Conservation (phyloP, 2,329 filamentous ascomycete species). For the Albifimbria verrucaria region DNA sequence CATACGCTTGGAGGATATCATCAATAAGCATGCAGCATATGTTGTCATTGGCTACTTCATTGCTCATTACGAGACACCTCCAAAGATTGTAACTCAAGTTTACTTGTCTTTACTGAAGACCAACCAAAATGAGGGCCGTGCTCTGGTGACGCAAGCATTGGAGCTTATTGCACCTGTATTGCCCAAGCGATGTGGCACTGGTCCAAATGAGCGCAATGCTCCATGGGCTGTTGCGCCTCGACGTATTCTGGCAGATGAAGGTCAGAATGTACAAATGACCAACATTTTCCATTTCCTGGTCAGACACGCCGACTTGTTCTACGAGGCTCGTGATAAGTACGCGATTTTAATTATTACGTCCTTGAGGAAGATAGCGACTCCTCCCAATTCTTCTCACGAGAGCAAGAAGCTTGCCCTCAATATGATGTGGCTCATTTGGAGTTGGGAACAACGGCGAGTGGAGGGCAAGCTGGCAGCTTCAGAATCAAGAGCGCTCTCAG, state of each 20-base stretch:
- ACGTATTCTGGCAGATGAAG: constrained; percentile 89
- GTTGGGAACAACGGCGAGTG: constrained; percentile 85
- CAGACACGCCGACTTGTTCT: constrained; percentile 88
- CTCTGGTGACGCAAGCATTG: constrained; percentile 88
- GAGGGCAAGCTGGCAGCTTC: constrained; percentile 46
- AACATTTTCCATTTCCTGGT: constrained; percentile 98
- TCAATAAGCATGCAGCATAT: constrained; percentile 98
- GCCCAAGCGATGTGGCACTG: constrained; percentile 73
- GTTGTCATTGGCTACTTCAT: constrained; percentile 98
- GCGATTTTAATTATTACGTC: constrained; percentile 84
- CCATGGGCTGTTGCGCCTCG: constrained; percentile 88
- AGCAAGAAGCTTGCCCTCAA: constrained; percentile 88
- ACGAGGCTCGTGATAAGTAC: constrained; percentile 90
- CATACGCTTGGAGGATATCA: constrained; percentile 95
- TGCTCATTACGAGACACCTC: constrained; percentile 90
- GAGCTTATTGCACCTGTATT: constrained; percentile 94
- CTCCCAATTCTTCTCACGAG: constrained; percentile 82
- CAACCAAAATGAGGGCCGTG: constrained; percentile 90
- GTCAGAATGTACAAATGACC: constrained; percentile 90
- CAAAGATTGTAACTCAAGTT: constrained; percentile 93
- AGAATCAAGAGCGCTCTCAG: constrained; percentile 42
- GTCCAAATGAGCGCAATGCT: constrained; percentile 68
- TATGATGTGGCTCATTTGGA: constrained; percentile 85
- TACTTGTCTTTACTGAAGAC: constrained; percentile 89
- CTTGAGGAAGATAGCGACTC: constrained; percentile 79